These are phyloP conservation scores for Cryptosporidium muris DNA, from an alignment of 169 alveolate species.

Conservation along the genomic window DNA sequence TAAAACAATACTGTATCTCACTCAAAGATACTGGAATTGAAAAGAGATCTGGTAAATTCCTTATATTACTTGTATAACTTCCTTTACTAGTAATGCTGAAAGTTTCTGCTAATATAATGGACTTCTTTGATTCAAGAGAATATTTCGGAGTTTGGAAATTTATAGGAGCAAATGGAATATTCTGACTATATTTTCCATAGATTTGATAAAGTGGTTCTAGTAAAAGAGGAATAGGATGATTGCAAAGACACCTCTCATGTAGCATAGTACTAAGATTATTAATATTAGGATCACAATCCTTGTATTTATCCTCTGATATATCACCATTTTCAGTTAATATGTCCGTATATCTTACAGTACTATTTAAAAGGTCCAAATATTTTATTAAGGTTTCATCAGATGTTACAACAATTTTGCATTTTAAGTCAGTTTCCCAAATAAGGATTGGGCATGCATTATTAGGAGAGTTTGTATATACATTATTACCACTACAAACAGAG, in stretches of 20 bases:
- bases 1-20: constrained; percentile 10
- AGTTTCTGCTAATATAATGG: constrained; percentile 29
- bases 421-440: constrained; percentile 55
- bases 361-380: constrained; percentile 14
- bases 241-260: background rate
- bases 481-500: no score
- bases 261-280: background rate
- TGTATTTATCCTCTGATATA: background rate
- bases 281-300: background rate
- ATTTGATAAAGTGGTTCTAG: constrained; percentile 15
- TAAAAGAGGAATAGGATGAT: background rate
- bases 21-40: constrained; percentile 44
- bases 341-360: constrained; percentile 26
- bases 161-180: constrained; percentile 1
- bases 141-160: constrained; percentile 27
- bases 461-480: no score
- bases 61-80: constrained; percentile 35
- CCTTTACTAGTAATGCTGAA: constrained; percentile 35
- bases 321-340: background rate
- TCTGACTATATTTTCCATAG: background rate
- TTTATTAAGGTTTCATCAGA: constrained; percentile 19
- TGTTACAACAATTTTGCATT: constrained; percentile 30
- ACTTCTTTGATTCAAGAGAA: background rate
- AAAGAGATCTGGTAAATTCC: constrained; percentile 36
- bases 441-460: background rate